A percentile compares a stretch with the other conserved stretches of the same genome.
Conservation (phyloP, 23 red algal genomes). For the Agarophyton chilense region DNA sequence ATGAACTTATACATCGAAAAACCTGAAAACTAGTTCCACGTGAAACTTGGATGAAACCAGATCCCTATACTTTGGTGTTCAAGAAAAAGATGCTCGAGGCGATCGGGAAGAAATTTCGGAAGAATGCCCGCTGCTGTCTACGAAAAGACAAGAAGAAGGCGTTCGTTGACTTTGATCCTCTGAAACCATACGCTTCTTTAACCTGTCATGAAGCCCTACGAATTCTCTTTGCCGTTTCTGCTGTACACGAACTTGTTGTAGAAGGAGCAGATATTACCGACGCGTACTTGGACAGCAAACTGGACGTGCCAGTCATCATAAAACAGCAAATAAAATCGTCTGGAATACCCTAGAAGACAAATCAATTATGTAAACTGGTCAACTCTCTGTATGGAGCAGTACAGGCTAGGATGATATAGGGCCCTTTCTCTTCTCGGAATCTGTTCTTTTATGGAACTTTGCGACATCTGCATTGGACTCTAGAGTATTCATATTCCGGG, state of each 20-base stretch:
- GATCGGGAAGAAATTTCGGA: background rate
- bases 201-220: conserved; percentile 15
- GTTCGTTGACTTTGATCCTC: too few species aligned
- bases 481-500: background rate
- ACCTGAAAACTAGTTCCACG: too few species aligned
- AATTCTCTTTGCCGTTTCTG: conserved; percentile 13
- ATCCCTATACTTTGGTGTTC: too few species aligned
- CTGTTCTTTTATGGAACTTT: background rate
- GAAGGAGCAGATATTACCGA: conserved; percentile 29
- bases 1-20: too few species aligned
- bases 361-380: too few species aligned
- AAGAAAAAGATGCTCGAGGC: background rate
- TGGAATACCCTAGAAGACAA: too few species aligned
- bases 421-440: background rate
- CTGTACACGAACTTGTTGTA: background rate
- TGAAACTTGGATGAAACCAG: too few species aligned
- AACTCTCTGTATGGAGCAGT: conserved; percentile 20
- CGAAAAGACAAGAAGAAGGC: background rate
- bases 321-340: too few species aligned
- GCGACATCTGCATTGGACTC: background rate
- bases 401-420: background rate
- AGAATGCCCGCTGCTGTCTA: background rate
- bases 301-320: background rate
- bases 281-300: conserved; percentile 13
- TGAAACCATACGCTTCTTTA: conserved; percentile 25